phyloP scores from a whole-genome alignment of 164 flowering plant species.

The Santalum album region DNA sequence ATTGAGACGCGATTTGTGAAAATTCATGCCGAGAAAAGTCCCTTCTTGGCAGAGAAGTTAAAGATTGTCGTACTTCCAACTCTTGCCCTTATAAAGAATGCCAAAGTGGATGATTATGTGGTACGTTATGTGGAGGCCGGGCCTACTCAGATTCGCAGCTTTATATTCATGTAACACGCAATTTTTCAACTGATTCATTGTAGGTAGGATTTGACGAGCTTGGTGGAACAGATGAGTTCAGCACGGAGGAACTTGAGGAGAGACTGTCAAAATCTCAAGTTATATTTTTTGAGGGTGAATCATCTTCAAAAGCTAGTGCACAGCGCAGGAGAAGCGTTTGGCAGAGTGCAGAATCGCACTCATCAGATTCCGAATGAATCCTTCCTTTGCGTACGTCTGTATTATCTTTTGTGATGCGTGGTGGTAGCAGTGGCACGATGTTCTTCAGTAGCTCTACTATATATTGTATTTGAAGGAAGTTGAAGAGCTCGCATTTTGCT shows the following conservation, averaged over 20 bases:
- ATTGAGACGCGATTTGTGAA: constrained; percentile 94
- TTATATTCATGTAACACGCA: background rate
- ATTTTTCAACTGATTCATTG: background rate
- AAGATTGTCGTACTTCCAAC: constrained; percentile 89
- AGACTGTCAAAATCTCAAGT: constrained; percentile 79
- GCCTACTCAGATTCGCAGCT: background rate
- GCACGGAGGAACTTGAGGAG: constrained; percentile 87
- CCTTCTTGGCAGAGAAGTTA: constrained; percentile 81
- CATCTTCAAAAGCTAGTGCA: constrained; percentile 41
- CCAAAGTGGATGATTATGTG: constrained; percentile 98
- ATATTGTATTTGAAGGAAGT: no score
- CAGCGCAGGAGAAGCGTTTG: constrained; percentile 60
- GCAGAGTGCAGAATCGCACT: constrained; percentile 44
- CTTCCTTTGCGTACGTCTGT: background rate
- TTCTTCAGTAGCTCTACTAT: no score
- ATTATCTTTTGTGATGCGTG: no score
- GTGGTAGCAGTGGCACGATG: no score
- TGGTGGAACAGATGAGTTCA: constrained; percentile 83
- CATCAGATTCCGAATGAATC: constrained; percentile 64
- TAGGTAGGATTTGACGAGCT: constrained; percentile 90
- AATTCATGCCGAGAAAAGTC: constrained; percentile 91
- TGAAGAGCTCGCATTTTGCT: no score
- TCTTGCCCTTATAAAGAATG: constrained; percentile 82
- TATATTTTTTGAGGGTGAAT: constrained; percentile 70
- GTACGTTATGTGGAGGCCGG: constrained; percentile 25